phyloP scores from a whole-genome alignment of 371 early-diverging fungal species.

The Syncephalastrum sp. region DNA sequence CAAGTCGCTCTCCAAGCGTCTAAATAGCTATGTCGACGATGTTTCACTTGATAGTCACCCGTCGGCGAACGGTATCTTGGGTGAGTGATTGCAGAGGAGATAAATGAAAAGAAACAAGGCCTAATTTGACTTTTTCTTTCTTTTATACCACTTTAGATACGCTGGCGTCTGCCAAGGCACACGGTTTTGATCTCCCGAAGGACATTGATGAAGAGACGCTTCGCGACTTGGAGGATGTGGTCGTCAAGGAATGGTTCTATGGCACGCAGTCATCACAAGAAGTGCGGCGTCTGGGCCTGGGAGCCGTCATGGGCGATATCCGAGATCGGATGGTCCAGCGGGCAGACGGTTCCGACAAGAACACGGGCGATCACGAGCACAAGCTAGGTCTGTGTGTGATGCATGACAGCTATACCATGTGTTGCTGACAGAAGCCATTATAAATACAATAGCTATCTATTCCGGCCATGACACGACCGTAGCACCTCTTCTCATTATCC shows the following conservation, averaged over 20 bases:
- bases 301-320: conserved; percentile 55
- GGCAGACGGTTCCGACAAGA: conserved; percentile 27
- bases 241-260: conserved; percentile 47
- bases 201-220: conserved; percentile 45
- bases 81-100: conserved; percentile 12
- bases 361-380: conserved; percentile 33
- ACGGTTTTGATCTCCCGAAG: conserved; percentile 48
- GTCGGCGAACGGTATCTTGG: conserved; percentile 49
- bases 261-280: conserved; percentile 30
- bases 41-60: conserved; percentile 49
- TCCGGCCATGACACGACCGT: conserved; percentile 78
- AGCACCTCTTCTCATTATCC: conserved; percentile 52
- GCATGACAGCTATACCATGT: no score
- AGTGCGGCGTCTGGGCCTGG: conserved; percentile 49
- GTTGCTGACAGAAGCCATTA: no score
- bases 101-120: no score
- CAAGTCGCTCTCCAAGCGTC: conserved; percentile 19
- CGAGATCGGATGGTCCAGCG: conserved; percentile 41
- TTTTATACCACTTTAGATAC: conserved; percentile 26
- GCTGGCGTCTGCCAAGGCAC: conserved; percentile 41
- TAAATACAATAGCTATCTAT: conserved; percentile 41
- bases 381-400: conserved; percentile 38
- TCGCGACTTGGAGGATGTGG: conserved; percentile 33
- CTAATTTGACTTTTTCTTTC: no score
- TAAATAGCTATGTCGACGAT: conserved; percentile 33